Percentiles rank a stretch among this genome's conserved stretches.
Conservation (phyloP, 2,329 filamentous ascomycete species). For the Botrytis medusae region DNA sequence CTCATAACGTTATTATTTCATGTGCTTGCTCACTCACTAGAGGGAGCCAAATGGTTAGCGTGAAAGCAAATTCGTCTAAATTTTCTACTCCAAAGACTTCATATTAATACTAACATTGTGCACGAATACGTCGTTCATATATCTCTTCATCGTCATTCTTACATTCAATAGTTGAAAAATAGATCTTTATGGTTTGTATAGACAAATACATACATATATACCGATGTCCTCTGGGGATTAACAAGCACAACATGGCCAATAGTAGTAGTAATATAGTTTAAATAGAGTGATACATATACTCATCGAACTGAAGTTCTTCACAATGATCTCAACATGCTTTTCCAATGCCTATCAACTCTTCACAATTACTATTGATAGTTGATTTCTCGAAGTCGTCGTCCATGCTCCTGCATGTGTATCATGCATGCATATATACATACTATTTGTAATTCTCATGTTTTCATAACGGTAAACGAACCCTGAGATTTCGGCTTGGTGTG, state of each 20-base stretch:
- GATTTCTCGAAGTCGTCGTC: not conserved
- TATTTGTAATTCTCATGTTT: not conserved
- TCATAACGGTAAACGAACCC: not conserved
- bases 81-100: not conserved
- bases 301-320: not conserved
- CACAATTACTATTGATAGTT: not conserved
- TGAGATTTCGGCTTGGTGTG: accelerated
- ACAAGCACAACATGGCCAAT: not conserved
- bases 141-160: not conserved
- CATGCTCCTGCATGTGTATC: not conserved
- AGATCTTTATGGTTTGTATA: not conserved
- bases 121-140: not conserved
- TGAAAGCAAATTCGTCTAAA: not conserved
- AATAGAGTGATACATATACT: not conserved
- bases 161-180: not conserved
- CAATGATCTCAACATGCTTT: not conserved
- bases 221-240: not conserved
- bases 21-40: not conserved
- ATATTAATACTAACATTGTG: not conserved
- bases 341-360: not conserved
- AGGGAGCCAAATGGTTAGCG: not conserved
- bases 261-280: not conserved
- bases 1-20: not conserved
- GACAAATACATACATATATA: not conserved
- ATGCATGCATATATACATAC: not conserved